Base-by-base conservation (phyloP, 768 basidiomycete genomes). In the Pleurotus cornucopiae region DNA sequence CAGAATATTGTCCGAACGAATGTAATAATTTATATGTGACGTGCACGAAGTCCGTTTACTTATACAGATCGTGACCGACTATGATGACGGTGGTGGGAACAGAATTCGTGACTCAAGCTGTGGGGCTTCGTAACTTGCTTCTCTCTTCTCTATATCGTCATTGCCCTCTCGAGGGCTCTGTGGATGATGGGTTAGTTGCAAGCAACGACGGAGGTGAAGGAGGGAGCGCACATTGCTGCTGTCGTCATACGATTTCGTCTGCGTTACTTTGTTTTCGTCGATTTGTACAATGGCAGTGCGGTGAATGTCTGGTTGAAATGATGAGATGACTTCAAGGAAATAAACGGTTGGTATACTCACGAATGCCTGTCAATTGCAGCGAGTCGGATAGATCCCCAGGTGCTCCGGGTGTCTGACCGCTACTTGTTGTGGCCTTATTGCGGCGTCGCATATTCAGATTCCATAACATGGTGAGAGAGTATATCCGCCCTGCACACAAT, bases 291-390 rank as follows among this genome's bases (percentile, higher is more conserved):
- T 52, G 16, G 51, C 51, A 39, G 51, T 52, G 14, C 51, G 51
- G 51, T 52, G 51, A 16, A 52, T 52, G 11, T 52, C 51, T 52
- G 21, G 7, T 16, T 11, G 18, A 52, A 18, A 20, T 47, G 13
- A 52, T 20, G 26, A 23, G 18, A 20, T 20, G 11, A 21, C 1
- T 18, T n/a, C 6, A 2, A 18, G 16, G 12, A 14, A 5, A 30
- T 1, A 0, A 49, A 38, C n/a, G 26, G 21, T 13, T 21, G 13
- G n/a, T 21, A 13, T 34, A 52, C 37, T 39, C 37, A 52, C 51
- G 51, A 23, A 52, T 52, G 51, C 51, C 51, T 39, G 51, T 52
- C 9, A 52, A 37, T 39, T 52, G 51, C 16, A 52, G 51, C n/a
- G 51, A 41, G 40, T 52, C 51, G n/a, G 51, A 39, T 6, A 52